Conservation (phyloP, 179 eudicot genomes). For the Carnegiea gigantea region DNA sequence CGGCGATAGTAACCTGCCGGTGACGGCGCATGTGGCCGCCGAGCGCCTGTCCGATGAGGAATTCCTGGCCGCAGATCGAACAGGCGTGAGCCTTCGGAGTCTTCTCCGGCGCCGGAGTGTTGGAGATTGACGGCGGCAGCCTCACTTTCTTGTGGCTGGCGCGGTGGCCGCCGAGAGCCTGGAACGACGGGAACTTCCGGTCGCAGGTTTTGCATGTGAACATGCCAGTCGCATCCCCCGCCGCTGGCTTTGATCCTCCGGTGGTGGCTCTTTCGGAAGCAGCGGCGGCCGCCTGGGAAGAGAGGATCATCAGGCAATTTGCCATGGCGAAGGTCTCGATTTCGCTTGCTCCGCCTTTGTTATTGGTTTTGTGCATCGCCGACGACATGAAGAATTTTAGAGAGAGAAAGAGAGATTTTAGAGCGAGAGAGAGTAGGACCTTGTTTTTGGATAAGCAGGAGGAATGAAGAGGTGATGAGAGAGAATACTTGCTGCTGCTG, state of each 20-base stretch:
- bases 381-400: not conserved
- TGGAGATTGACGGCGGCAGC: not conserved
- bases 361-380: not conserved
- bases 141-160: slow-evolving; percentile 71
- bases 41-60: slow-evolving; percentile 31
- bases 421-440: not conserved
- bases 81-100: slow-evolving; percentile 29
- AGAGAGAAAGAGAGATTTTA: not conserved
- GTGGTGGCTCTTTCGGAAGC: not conserved
- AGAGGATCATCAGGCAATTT: slow-evolving; percentile 21
- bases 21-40: slow-evolving; percentile 42
- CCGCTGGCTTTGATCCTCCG: not conserved
- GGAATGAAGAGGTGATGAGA: not conserved
- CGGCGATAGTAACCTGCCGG: not conserved
- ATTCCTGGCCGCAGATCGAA: slow-evolving; percentile 28
- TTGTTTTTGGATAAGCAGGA: not conserved
- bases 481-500: not conserved
- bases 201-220: slow-evolving; percentile 62
- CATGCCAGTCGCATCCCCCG: not conserved
- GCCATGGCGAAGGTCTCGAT: slow-evolving; percentile 30
- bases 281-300: not conserved
- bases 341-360: slow-evolving; percentile 27
- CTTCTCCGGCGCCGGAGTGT: not conserved
- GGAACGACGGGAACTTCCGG: slow-evolving; percentile 58
- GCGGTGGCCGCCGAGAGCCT: slow-evolving; percentile 86